A percentile compares a stretch with the other conserved stretches of the same genome.
Conservation (phyloP, 2,329 filamentous ascomycete genomes). For the Aureobasidium sp. region DNA sequence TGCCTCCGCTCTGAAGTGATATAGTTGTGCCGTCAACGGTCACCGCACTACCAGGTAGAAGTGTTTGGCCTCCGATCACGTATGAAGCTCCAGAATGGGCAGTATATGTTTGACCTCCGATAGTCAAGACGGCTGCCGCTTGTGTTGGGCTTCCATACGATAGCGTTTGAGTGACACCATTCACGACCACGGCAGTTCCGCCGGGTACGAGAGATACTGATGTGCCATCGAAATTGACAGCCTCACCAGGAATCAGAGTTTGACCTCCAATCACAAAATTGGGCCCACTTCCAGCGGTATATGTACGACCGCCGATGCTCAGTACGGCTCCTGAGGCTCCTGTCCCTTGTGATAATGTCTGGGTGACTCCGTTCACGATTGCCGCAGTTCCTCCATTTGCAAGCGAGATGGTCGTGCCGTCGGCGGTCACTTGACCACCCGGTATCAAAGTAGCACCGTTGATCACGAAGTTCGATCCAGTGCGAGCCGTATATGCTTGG, state of each 20-base stretch:
- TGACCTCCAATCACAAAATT: slow-evolving; percentile 20
- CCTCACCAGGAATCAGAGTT: slow-evolving; percentile 19
- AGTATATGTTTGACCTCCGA: slow-evolving; percentile 4
- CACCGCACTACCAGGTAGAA: slow-evolving; percentile 19
- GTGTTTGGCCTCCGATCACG: slow-evolving; percentile 18
- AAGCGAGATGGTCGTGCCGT: slow-evolving; percentile 18
- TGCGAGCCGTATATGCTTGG: slow-evolving; percentile 22
- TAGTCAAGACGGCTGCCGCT: slow-evolving; percentile 7
- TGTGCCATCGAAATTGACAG: slow-evolving; percentile 18
- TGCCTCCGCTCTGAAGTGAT: neutral
- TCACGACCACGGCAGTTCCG: slow-evolving; percentile 27
- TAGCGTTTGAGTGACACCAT: slow-evolving; percentile 19
- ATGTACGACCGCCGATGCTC: slow-evolving; percentile 17
- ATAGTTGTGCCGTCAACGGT: slow-evolving; percentile 20
- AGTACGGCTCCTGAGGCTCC: slow-evolving; percentile 21
- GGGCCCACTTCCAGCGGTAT: slow-evolving; percentile 9
- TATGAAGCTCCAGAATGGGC: slow-evolving; percentile 16
- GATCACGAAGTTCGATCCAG: slow-evolving; percentile 26
- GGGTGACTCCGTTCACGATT: slow-evolving; percentile 27
- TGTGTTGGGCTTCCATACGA: slow-evolving; percentile 18
- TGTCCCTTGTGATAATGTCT: slow-evolving; percentile 10
- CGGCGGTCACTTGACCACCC: slow-evolving; percentile 18
- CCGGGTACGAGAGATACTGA: slow-evolving; percentile 15
- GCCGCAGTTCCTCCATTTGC: slow-evolving; percentile 16
- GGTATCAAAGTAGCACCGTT: slow-evolving; percentile 18